Percentiles rank a stretch among this genome's conserved stretches.
Evolutionary conservation across 495 filamentous ascomycete species (phyloP).

Genomic region (Alectoria sarmentosa): DNA sequence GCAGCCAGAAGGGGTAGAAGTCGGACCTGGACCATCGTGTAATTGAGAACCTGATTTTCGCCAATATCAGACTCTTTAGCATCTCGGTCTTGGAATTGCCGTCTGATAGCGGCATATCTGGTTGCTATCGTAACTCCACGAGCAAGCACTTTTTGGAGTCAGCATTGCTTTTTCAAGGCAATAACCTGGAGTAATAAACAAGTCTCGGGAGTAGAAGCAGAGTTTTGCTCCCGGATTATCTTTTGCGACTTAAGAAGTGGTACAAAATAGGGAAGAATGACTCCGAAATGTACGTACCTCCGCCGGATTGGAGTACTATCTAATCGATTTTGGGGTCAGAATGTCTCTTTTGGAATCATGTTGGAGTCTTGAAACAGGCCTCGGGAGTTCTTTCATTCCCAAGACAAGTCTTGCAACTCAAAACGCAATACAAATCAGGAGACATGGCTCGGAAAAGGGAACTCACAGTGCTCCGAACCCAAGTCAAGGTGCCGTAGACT

Average conservation of each 20-base stretch:
- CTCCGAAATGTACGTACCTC: no score
- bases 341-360: neutral
- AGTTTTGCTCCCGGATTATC: no score
- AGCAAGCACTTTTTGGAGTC: constrained; percentile 42
- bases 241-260: no score
- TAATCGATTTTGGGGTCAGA: neutral
- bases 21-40: constrained; percentile 69
- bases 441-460: no score
- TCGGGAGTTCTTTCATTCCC: neutral
- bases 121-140: constrained; percentile 69
- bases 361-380: neutral
- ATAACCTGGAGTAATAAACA: no score
- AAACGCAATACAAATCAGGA: no score
- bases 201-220: no score
- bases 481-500: constrained; percentile 64
- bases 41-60: constrained; percentile 66
- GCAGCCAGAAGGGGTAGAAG: constrained; percentile 61
- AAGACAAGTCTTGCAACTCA: neutral
- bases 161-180: no score
- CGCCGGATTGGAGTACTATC: constrained; percentile 60
- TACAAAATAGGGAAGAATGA: no score
- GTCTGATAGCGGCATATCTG: constrained; percentile 58
- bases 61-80: constrained; percentile 41
- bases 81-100: constrained; percentile 67
- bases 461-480: constrained; percentile 25